A percentile compares a stretch with the other conserved stretches of the same genome.
These are phyloP conservation scores for Solanum hybrid DNA, from an alignment of 305 asterid species.

Conservation along the genomic window DNA sequence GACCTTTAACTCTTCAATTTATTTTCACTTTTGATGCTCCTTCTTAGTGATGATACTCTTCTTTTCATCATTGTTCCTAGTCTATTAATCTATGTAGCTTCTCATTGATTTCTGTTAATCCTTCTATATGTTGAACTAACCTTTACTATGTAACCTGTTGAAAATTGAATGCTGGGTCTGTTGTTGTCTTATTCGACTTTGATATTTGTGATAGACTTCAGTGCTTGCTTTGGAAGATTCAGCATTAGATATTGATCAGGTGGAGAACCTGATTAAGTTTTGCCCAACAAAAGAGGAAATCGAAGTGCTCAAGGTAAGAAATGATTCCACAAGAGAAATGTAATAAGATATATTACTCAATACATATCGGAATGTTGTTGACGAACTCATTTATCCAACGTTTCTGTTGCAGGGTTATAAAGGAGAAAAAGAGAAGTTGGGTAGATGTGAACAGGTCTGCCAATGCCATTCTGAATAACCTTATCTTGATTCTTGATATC, in stretches of 20 bases:
- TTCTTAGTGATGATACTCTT: neutral
- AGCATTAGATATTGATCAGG: constrained; percentile 72
- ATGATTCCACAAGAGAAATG: neutral
- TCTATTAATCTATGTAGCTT: neutral
- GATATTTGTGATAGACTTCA: constrained; percentile 36
- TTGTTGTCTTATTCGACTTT: neutral
- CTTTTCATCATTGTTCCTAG: neutral
- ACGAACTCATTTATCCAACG: neutral
- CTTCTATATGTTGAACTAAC: neutral
- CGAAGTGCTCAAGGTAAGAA: constrained; percentile 59
- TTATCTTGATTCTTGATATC: neutral
- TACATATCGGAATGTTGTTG: neutral
- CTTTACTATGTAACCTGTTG: neutral
- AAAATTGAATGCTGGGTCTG: neutral
- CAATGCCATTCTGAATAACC: neutral
- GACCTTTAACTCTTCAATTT: neutral
- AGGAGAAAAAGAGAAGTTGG: constrained; percentile 69
- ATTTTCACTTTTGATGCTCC: neutral
- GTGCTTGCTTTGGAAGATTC: constrained; percentile 76
- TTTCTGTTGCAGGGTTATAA: constrained; percentile 54
- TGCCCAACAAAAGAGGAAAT: constrained; percentile 88
- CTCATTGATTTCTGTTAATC: neutral
- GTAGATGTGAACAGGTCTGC: constrained; percentile 81
- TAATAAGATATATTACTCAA: constrained; percentile 11
- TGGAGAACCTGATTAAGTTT: constrained; percentile 77